phyloP scores from a whole-genome alignment of 441 rosid species.

The Erodium chrysanthum region DNA sequence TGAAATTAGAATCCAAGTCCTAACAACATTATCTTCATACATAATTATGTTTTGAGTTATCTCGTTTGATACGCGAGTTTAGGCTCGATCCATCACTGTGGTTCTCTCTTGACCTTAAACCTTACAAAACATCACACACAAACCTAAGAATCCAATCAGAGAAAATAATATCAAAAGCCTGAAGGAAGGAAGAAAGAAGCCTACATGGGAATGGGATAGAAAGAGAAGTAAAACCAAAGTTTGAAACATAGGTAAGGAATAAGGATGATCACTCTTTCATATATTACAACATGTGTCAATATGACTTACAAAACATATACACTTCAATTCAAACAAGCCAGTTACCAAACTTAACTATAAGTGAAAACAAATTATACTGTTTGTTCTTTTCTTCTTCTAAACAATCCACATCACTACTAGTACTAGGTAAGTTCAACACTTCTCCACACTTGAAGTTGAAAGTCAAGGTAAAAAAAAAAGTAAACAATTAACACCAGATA shows the following conservation, averaged over 20 bases:
- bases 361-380: constrained; percentile 22
- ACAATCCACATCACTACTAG: constrained; percentile 17
- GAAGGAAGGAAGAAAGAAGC: no score
- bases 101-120: no score
- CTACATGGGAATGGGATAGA: no score
- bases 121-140: no score
- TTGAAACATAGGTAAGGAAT: not conserved
- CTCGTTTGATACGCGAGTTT: no score
- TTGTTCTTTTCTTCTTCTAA: constrained; percentile 12
- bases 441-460: not conserved
- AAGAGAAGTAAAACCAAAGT: not conserved
- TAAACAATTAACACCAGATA: constrained; percentile 4
- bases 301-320: constrained; percentile 41
- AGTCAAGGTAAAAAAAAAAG: constrained; percentile 19
- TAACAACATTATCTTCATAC: no score
- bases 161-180: no score
- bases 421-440: constrained; percentile 20
- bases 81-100: no score
- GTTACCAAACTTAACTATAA: not conserved
- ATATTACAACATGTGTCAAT: constrained; percentile 24
- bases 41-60: no score
- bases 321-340: constrained; percentile 30
- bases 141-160: no score
- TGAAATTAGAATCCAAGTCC: no score
- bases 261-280: constrained; percentile 19